These are phyloP conservation scores for Plasmodium cynomolgi DNA, from an alignment of 169 alveolate genomes.

Conservation along the genomic window DNA sequence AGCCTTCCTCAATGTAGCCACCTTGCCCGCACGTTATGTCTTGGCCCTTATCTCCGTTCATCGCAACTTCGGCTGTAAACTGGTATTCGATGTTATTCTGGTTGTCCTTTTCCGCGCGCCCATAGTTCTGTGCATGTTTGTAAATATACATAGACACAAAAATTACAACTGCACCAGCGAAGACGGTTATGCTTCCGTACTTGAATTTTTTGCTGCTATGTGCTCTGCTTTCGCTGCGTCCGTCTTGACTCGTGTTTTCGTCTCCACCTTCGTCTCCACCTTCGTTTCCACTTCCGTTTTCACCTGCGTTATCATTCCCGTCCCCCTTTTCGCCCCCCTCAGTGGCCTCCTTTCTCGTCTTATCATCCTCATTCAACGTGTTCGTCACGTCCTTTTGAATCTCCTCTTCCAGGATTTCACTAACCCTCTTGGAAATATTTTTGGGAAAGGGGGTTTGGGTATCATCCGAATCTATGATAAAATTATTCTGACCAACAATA, in stretches of 20 bases:
- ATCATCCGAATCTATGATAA: constrained; percentile 62
- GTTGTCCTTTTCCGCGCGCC: not conserved
- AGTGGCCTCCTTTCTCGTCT: not conserved
- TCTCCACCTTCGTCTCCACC: not conserved
- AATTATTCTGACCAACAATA: constrained; percentile 59
- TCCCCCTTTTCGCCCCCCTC: not conserved
- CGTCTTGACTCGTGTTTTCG: not conserved
- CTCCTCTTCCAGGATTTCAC: constrained; percentile 13
- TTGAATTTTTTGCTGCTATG: constrained; percentile 3
- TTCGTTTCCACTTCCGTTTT: not conserved
- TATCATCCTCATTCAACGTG: constrained; percentile 2
- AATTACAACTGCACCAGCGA: constrained; percentile 40
- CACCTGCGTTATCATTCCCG: not conserved
- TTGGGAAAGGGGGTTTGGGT: constrained; percentile 9
- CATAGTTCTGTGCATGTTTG: not conserved
- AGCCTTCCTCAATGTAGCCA: constrained; percentile 30
- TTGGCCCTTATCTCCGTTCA: constrained; percentile 13
- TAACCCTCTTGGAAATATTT: constrained; percentile 20
- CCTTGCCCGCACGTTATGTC: constrained; percentile 9
- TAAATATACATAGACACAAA: constrained; percentile 14
- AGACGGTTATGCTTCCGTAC: constrained; percentile 29
- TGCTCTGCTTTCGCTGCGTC: not conserved
- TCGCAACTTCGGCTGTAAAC: not conserved
- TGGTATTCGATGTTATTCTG: constrained; percentile 10
- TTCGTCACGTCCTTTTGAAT: constrained; percentile 25